Percentiles rank a stretch among this genome's conserved stretches.
phyloP scores from a whole-genome alignment of 768 basidiomycete species.

The Hericium coralloides region DNA sequence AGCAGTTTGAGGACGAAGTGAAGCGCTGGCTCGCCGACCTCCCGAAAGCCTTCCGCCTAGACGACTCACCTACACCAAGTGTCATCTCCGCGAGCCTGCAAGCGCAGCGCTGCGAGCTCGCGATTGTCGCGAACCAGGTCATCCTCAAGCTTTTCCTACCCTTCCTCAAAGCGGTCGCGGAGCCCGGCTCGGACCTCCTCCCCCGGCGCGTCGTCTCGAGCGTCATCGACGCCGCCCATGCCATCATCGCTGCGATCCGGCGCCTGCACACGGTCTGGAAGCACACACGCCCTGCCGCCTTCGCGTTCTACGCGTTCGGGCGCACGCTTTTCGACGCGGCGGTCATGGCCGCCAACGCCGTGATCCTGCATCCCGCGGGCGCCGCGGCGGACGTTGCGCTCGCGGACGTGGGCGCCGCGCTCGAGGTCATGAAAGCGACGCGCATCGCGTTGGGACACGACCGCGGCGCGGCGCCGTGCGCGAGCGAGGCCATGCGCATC shows the following conservation, averaged over 20 bases:
- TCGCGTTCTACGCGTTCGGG: constrained; percentile 51
- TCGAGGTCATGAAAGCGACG: constrained; percentile 29
- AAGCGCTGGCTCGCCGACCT: constrained; percentile 44
- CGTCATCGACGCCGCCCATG: constrained; percentile 57
- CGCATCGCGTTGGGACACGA: constrained; percentile 14
- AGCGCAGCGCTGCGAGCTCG: constrained; percentile 50
- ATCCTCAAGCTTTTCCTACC: constrained; percentile 62
- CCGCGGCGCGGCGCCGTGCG: constrained; percentile 26
- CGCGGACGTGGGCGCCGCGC: constrained; percentile 34
- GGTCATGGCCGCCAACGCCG: constrained; percentile 54
- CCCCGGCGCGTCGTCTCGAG: constrained; percentile 48
- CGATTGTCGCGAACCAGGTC: constrained; percentile 49
- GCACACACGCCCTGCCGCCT: constrained; percentile 33
- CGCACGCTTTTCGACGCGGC: constrained; percentile 60
- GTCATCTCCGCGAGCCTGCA: constrained; percentile 28
- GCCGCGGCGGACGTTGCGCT: constrained; percentile 40
- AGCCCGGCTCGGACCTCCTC: constrained; percentile 20
- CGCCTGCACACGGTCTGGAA: constrained; percentile 33
- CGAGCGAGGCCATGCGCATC: constrained; percentile 20
- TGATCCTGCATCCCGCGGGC: constrained; percentile 41
- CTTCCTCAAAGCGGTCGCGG: constrained; percentile 34
- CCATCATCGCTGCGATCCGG: constrained; percentile 44
- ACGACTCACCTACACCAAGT: constrained; percentile 20
- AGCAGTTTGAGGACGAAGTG: constrained; percentile 47
- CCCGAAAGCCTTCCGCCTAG: constrained; percentile 39